Evolutionary conservation across 805 yeast genomes (phyloP), one percentile per base, ranked within the genome.

Genomic region (Tetrapisispora taiwanensis): DNA sequence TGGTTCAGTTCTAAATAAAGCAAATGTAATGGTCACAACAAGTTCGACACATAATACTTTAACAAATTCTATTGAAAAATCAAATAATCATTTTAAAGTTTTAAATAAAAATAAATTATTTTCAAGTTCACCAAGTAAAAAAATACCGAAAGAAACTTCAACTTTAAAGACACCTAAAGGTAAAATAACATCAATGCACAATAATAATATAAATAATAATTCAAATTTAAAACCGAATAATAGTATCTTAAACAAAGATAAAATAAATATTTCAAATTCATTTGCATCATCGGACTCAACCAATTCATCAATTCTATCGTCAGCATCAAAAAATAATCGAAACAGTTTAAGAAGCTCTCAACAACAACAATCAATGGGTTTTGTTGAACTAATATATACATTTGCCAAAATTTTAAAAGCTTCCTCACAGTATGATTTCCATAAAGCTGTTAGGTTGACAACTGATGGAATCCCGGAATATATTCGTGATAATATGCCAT

Each of bases 381-480:
- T 43, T n/a, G 27, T 39, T 12, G 48, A 47, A 35, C 36, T 55
- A 1, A 40, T 56, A 18, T 53, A 48, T 34, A 47, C 46, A 3
- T 52, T 56, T 39, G 52, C 53, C 7, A 47, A 51, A 24, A 48
- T 54, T 17, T 32, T 52, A 24, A 52, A 51, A 32, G 41, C 54
- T 6, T 48, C 55, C 9, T 49, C 57, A 4, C 69, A 73, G 36
- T 89, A 75, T 61, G 92, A 89, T 55, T 84, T 94, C 52, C 78
- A 77, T 56, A 79, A 81, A 54, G 95, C 97, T 0, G 76, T 89
- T 9, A 65, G 90, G 44, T 66, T 78, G 2, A 67, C 90, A 27
- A 78, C 76, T 43, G 20, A 45, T 18, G 49, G 47, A n/a, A 67
- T 92, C 18, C 85, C 94, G 1, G 30, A 1, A 73, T 71, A 41